Evolutionary conservation across 2,329 filamentous ascomycete genomes (phyloP), one percentile per base, ranked within the genome.

Genomic region (Coniosporium tulheliwenetii): DNA sequence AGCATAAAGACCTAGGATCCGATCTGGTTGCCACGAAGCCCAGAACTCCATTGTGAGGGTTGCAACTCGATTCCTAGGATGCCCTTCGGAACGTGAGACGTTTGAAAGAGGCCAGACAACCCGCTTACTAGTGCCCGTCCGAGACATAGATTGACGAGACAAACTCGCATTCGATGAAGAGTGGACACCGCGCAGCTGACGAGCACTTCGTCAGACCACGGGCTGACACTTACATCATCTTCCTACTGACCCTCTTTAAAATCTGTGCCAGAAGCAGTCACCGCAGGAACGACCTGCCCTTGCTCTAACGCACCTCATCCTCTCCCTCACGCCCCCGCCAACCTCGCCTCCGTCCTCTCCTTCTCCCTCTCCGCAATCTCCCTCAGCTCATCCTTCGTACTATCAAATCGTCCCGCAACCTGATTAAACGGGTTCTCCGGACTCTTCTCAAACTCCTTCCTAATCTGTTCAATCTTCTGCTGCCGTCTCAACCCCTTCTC

Each of bases 341-440:
- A 64, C 43, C 82, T 72, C 51, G 66, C 63, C 70, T 95, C 87
- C 47, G 84, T 78, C 71, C 81, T 86, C 49, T 61, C 56, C 64
- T 70, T 79, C 66, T 93, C 84, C 41, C 70, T 60, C 35, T 76
- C 66, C 55, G 68, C 74, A 43, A 87, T 63, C 38, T 74, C 69
- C 38, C 69, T 69, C 36, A 94, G 53, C 52, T 98, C 89, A 3
- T 85, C 84, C 61, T 75, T 81, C 15, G 71, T 74, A 41, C 84
- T 75, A 61, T 98, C 84, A 63, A 85, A 93, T 2, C 69, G 61
- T 2, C 77, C 83, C 39, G 68, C 75, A 12, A 80, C 78, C 65
- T 93, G 85, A 64, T 94, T 94, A 65, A 93, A 91, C 10, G 91
- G 91, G 60, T 98, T 98, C 52, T 96, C 89, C 1, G 84, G 80